Percentiles rank a stretch among this genome's conserved stretches.
These are phyloP conservation scores for Yamadazyma kitorensis DNA, from an alignment of 805 yeast genomes.

Conservation along the genomic window DNA sequence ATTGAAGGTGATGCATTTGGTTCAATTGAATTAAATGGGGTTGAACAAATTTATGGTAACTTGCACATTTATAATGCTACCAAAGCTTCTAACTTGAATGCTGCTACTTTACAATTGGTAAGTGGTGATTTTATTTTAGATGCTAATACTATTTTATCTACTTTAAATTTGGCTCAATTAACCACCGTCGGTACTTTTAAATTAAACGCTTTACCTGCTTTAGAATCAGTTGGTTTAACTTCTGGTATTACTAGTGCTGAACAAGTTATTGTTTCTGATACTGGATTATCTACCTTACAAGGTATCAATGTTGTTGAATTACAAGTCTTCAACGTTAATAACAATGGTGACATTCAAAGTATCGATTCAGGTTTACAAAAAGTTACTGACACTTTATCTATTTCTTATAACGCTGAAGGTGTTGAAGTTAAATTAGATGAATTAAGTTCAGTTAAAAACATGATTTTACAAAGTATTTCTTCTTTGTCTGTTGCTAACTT, in stretches of 20 bases:
- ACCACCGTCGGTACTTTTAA: slow-evolving; percentile 77
- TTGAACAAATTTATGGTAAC: slow-evolving; percentile 75
- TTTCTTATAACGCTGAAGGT: slow-evolving; percentile 81
- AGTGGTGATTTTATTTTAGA: slow-evolving; percentile 65
- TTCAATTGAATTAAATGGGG: slow-evolving; percentile 67
- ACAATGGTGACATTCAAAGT: slow-evolving; percentile 75
- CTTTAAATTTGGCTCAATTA: slow-evolving; percentile 74
- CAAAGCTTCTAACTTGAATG: slow-evolving; percentile 60
- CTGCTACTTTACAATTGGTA: slow-evolving; percentile 74
- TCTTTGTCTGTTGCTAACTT: slow-evolving; percentile 70
- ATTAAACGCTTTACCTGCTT: slow-evolving; percentile 85
- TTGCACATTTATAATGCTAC: slow-evolving; percentile 66
- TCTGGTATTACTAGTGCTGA: slow-evolving; percentile 71
- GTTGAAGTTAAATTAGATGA: slow-evolving; percentile 67
- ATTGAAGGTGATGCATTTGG: slow-evolving; percentile 61
- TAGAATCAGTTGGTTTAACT: slow-evolving; percentile 63
- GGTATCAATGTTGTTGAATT: slow-evolving; percentile 56
- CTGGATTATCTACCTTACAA: slow-evolving; percentile 62
- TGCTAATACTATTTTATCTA: slow-evolving; percentile 61
- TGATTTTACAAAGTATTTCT: slow-evolving; percentile 78
- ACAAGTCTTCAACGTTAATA: slow-evolving; percentile 74
- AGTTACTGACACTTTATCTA: slow-evolving; percentile 70
- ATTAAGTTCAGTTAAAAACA: slow-evolving; percentile 82
- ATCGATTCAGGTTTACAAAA: slow-evolving; percentile 70
- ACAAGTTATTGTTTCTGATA: slow-evolving; percentile 68